Base-by-base conservation (phyloP, 192 early-diverging fungal species). In the Coemansia biformis region DNA sequence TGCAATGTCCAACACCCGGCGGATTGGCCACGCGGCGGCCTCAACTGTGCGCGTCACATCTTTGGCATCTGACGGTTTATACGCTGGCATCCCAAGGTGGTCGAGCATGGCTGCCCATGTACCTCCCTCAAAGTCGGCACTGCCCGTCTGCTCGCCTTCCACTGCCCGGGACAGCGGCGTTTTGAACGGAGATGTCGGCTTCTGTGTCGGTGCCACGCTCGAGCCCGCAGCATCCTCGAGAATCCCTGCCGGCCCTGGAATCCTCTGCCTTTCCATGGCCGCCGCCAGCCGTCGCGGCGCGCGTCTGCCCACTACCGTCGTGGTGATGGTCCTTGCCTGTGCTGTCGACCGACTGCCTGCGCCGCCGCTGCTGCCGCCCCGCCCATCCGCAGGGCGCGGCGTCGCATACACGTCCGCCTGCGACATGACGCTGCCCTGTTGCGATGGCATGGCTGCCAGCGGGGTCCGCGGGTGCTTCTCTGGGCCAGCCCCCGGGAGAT, bases 41-140 rank as follows among this genome's bases (percentile, higher is more conserved):
- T 38, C 42, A 10, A 38, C 42, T 3, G 43, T 40, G 19, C 45
- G 33, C 15, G 38, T 22, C 5, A 63, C 40, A 1, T 21, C 11
- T n/a, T 40, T 60, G 4, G 64, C 56, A 4, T 51, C 58, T 2
- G 39, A 30, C 10, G 65, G 54, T 19, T 29, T 52, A 51, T 75
- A 75, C 9, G 51, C 15, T 1, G 65, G 57, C 39, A 75, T 36
- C 0, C 26, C 34, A 13, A 75, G 53, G 29, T 57, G 52, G 12
- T 68, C 57, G 8, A 68, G 53, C 57, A 75, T 63, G 3, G 58
- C 61, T 8, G 56, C 48, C 72, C 72, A 75, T 12, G 72, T 68
- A 10, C 61, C 61, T 41, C 54, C 40, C 21, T 68, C 65, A 43
- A 75, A 75, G 22, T 75, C 72, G 2, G 47, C 43, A 11, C 57